phyloP scores from a whole-genome alignment of 2,329 filamentous ascomycete species.

The Botryotinia globosa region DNA sequence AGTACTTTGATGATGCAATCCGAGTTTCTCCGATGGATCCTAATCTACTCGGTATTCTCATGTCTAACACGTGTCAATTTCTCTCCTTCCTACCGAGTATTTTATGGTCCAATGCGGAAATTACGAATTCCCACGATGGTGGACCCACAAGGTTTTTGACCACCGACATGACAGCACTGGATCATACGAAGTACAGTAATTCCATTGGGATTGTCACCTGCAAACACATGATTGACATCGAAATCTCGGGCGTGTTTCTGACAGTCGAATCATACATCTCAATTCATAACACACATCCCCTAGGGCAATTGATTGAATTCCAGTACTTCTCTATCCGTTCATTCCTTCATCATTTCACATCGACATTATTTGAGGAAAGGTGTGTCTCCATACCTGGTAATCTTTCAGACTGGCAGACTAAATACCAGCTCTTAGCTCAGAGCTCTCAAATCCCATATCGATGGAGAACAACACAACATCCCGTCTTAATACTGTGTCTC shows the following conservation, averaged over 20 bases:
- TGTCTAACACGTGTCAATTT: constrained; percentile 2
- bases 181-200: no score
- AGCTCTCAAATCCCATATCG: neutral
- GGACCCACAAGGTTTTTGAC: neutral
- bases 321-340: neutral
- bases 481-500: neutral
- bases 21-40: neutral
- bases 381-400: no score
- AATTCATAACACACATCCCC: no score
- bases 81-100: neutral
- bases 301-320: neutral
- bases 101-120: neutral
- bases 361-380: neutral
- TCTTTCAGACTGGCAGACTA: no score
- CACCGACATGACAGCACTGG: neutral
- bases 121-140: neutral
- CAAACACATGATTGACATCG: neutral
- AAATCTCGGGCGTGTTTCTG: neutral
- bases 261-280: neutral
- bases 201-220: neutral
- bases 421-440: neutral
- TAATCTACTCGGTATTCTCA: neutral
- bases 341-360: neutral
- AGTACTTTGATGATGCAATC: neutral
- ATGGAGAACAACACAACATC: neutral